Conservation (phyloP, 1,284 basidiomycete genomes). For the Leccinum fallax region DNA sequence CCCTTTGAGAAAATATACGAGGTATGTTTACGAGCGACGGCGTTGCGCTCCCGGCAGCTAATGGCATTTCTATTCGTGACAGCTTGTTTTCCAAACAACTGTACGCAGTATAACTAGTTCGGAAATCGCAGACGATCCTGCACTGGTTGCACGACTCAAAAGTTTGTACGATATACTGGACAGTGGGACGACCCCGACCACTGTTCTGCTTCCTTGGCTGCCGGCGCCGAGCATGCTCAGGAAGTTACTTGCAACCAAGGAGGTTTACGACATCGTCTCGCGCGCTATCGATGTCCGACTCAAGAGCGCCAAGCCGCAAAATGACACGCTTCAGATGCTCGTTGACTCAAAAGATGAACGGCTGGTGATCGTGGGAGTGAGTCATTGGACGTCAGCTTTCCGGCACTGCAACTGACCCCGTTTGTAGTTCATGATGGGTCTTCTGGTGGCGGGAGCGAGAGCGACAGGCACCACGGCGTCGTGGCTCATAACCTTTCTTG, state of each 20-base stretch:
- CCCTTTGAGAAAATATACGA: conserved; percentile 72
- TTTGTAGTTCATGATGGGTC: conserved; percentile 73
- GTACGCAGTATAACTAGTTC: conserved; percentile 63
- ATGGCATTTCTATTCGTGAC: conserved; percentile 1
- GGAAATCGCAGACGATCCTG: conserved; percentile 67
- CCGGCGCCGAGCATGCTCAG: conserved; percentile 68
- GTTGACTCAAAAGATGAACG: conserved; percentile 67
- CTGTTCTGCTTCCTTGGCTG: conserved; percentile 71
- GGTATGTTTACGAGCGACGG: conserved; percentile 41
- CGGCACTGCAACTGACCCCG: conserved; percentile 21
- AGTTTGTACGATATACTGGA: conserved; percentile 66
- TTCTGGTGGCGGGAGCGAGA: conserved; percentile 72
- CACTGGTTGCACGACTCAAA: conserved; percentile 59
- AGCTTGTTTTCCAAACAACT: conserved; percentile 74
- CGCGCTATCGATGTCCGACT: conserved; percentile 55
- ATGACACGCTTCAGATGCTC: conserved; percentile 73
- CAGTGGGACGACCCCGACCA: conserved; percentile 66
- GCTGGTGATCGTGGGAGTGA: conserved; percentile 66
- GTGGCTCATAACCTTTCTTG: conserved; percentile 71
- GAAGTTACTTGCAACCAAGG: conserved; percentile 68
- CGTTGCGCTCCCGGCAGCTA: neutral
- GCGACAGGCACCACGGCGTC: conserved; percentile 77
- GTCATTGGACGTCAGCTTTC: conserved; percentile 31
- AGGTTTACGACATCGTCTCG: conserved; percentile 68
- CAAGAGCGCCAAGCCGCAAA: conserved; percentile 52